A percentile compares a stretch with the other conserved stretches of the same genome.
Conservation (phyloP, 2,329 filamentous ascomycete species). For the Periglandula ipomoeae region DNA sequence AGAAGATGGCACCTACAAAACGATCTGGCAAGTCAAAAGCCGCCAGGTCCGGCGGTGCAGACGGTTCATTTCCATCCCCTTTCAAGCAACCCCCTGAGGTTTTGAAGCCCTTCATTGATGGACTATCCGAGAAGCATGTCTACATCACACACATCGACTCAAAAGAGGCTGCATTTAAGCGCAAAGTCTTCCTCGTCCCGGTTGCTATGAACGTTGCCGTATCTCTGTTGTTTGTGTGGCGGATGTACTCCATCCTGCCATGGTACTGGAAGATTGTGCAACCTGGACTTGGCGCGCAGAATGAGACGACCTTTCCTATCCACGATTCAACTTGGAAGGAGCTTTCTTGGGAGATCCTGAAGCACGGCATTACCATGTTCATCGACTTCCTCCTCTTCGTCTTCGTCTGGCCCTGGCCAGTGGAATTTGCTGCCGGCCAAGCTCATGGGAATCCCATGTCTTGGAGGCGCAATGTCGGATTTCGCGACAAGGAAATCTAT, state of each 20-base stretch:
- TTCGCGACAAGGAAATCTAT: conserved; percentile 70
- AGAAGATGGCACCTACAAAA: conserved; percentile 25
- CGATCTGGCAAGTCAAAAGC: conserved; percentile 22
- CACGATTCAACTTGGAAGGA: conserved; percentile 45
- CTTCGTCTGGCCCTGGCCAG: conserved; percentile 65
- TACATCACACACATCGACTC: conserved; percentile 81
- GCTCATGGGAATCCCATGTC: conserved; percentile 50
- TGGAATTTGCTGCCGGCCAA: conserved; percentile 58
- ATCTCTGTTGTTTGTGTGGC: conserved; percentile 53
- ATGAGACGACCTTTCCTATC: conserved; percentile 56
- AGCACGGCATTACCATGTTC: conserved; percentile 56
- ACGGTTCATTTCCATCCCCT: conserved; percentile 44
- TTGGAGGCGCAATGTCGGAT: conserved; percentile 71
- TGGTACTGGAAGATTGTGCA: conserved; percentile 62
- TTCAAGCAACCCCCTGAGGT: conserved; percentile 58
- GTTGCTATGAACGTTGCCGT: conserved; percentile 67
- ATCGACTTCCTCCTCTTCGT: conserved; percentile 63
- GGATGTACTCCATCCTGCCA: conserved; percentile 58
- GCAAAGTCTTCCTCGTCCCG: conserved; percentile 74
- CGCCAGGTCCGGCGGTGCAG: conserved; percentile 14
- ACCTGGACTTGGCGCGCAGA: conserved; percentile 56
- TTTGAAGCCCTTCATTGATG: conserved; percentile 56
- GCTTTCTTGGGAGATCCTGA: conserved; percentile 46
- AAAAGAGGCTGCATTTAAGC: conserved; percentile 62
- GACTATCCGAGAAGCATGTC: conserved; percentile 58